A percentile compares a stretch with the other conserved stretches of the same genome.
These are phyloP conservation scores for Ochetophila trinervis DNA, from an alignment of 306 rosid species.

Conservation along the genomic window DNA sequence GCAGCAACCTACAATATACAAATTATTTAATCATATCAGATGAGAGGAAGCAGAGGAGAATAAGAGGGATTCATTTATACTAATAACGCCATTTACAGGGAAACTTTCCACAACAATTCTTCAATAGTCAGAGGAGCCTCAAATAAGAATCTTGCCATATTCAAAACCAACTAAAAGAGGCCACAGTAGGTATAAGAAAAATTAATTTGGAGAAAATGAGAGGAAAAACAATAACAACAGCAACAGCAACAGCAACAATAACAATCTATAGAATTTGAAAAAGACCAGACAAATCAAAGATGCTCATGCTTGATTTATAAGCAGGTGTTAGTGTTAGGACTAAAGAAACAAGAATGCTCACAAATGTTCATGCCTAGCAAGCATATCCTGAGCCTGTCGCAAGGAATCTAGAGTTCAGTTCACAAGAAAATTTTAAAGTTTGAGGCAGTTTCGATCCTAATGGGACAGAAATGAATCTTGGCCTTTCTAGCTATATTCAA, in stretches of 20 bases:
- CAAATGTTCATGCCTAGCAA: neutral
- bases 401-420: too few species aligned
- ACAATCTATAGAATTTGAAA: too few species aligned
- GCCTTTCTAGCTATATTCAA: too few species aligned
- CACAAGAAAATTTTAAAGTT: too few species aligned
- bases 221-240: neutral
- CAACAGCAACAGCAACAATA: neutral
- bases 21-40: constrained; percentile 3
- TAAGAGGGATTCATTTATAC: neutral
- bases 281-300: neutral
- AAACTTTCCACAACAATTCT: neutral
- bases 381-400: neutral
- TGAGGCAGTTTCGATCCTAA: too few species aligned
- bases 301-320: neutral
- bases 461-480: too few species aligned
- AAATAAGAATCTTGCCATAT: neutral
- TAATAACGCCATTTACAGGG: neutral
- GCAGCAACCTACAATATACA: constrained; percentile 33
- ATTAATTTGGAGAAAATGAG: neutral
- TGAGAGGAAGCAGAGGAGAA: neutral
- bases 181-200: neutral
- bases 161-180: neutral
- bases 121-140: neutral
- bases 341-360: neutral
- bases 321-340: neutral